Base-by-base conservation (phyloP, 2,329 filamentous ascomycete genomes). In the Neonectria sp. region DNA sequence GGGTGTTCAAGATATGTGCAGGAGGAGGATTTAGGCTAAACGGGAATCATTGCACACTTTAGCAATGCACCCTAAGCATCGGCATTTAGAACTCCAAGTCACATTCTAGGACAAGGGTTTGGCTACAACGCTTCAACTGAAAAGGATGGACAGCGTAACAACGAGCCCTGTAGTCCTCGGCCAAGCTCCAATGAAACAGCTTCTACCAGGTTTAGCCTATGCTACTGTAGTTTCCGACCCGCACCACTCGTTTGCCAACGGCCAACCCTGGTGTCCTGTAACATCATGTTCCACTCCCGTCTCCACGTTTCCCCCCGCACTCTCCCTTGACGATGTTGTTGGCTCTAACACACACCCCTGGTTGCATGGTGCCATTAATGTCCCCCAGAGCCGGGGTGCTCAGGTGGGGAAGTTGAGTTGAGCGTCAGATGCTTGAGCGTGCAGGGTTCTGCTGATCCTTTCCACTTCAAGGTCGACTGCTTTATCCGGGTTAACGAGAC, bases 191-290 rank as follows among this genome's bases (percentile, higher is more conserved):
- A 56, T 63, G 2, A n/a, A 25, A 11, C 13, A 21, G 4, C 24
- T 43, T 25, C 21, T 56, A 11, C 4, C 8, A 6, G 9, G 48
- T 62, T 62, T 56, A 62, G 60, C 52, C 60, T 62, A 27, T 56
- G 35, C 49, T 56, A 21, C 31, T 11, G 31, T 33, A 12, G 21
- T 24, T 56, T 33, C 49, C n/a, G 24, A 40, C 40, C 52, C 60
- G 60, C 60, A 43, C 60, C 51, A 62, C 40, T 62, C 13, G 31
- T 53, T 25, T 43, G 31, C 15, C 33, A 21, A n/a, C 43, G 12
- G 33, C 33, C 29, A 29, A 31, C 60, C 53, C 37, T 5, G 60
- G 1, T 63, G 21, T 21, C 21, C 21, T 21, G 53, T 37, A 51
- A 56, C 60, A n/a, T 37, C 37, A 31, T 43, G 11, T 4, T 24